Conservation (phyloP, 306 rosid genomes). For the Inga oerstediana region DNA sequence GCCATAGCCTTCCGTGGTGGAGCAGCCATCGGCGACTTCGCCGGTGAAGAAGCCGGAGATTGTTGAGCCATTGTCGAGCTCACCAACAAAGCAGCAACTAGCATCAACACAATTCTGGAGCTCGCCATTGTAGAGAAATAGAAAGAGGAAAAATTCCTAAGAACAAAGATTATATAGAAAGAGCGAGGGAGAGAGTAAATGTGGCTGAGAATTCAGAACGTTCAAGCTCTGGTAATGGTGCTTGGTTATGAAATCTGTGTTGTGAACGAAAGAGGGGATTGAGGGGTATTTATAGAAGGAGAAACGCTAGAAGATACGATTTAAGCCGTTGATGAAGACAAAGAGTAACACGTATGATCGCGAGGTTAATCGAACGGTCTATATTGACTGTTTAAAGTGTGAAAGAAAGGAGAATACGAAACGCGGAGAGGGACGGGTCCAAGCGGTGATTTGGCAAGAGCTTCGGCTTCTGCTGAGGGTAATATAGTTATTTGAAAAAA, state of each 20-base stretch:
- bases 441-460: conserved; percentile 22
- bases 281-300: conserved; percentile 35
- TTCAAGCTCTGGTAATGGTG: background rate
- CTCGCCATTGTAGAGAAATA: conserved; percentile 47
- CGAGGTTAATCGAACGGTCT: no score
- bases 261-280: background rate
- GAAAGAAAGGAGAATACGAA: no score
- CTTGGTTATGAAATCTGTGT: background rate
- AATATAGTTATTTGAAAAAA: no score
- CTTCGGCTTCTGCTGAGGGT: background rate
- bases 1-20: conserved; percentile 6
- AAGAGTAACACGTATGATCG: no score
- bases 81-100: conserved; percentile 42
- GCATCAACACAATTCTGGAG: conserved; percentile 28
- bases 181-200: background rate
- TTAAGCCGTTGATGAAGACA: no score
- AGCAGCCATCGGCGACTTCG: conserved; percentile 29
- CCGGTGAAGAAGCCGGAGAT: conserved; percentile 43
- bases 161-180: background rate
- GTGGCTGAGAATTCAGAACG: background rate
- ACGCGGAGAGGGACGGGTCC: background rate
- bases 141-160: background rate
- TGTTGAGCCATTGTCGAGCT: conserved; percentile 44
- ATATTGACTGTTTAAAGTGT: no score
- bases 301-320: no score